phyloP scores from a whole-genome alignment of 768 basidiomycete species.

The Mycena sanguinolenta region DNA sequence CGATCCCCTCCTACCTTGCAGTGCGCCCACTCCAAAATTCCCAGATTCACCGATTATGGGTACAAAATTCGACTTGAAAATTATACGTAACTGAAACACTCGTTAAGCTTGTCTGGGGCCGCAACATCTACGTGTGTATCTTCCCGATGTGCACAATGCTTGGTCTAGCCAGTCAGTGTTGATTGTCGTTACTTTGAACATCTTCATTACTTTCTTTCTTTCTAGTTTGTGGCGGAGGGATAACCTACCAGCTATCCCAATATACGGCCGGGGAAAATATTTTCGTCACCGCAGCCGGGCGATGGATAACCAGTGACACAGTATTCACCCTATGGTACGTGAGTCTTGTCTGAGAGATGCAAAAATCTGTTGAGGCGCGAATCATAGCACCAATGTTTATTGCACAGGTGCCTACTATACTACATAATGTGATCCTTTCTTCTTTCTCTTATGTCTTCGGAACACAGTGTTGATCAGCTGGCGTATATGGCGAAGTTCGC shows the following conservation, averaged over 20 bases:
- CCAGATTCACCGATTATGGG: constrained; percentile 59
- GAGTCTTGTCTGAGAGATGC: not conserved
- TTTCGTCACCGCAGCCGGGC: constrained; percentile 17
- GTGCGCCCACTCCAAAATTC: not conserved
- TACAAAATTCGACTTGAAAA: no score
- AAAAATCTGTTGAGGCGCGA: not conserved
- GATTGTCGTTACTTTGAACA: not conserved
- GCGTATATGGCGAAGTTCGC: not conserved
- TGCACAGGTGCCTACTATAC: constrained; percentile 5
- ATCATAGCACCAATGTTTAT: constrained; percentile 7
- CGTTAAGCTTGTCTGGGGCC: constrained; percentile 17
- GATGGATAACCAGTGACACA: constrained; percentile 35
- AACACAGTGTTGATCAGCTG: not conserved
- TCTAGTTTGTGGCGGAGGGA: constrained; percentile 27
- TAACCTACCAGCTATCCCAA: constrained; percentile 32
- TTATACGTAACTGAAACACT: no score
- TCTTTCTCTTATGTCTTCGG: not conserved
- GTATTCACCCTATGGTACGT: constrained; percentile 32
- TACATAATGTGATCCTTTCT: not conserved
- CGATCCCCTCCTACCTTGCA: not conserved
- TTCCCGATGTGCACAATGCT: constrained; percentile 27
- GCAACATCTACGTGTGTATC: constrained; percentile 18
- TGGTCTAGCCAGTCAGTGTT: constrained; percentile 14
- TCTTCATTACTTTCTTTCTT: not conserved
- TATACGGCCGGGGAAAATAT: constrained; percentile 21